Evolutionary conservation across 805 yeast species (phyloP).

Genomic region (Soucietia sequanensis): DNA sequence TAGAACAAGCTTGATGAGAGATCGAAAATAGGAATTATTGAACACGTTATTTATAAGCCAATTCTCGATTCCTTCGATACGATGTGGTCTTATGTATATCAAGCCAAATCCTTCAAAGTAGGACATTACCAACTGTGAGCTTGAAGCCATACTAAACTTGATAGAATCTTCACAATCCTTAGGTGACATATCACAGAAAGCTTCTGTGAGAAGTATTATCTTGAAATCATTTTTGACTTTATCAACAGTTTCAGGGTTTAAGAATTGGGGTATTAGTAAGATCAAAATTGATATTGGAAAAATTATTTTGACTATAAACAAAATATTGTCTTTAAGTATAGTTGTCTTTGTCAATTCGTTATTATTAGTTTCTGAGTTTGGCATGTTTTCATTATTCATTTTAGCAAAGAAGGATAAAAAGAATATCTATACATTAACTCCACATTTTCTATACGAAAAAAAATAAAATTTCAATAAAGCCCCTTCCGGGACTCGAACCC

Average conservation of each 20-base stretch:
- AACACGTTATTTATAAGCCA: conserved; percentile 5
- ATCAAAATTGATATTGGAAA: conserved; percentile 10
- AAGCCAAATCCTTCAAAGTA: conserved; percentile 13
- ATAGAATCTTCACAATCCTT: neutral
- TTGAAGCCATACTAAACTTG: neutral
- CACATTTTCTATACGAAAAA: neutral
- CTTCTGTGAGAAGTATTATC: no score
- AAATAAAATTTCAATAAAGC: conserved; percentile 14
- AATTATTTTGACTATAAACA: neutral
- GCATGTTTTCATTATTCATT: no score
- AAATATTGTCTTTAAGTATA: neutral
- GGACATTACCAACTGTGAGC: conserved; percentile 8
- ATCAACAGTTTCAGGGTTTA: conserved; percentile 14
- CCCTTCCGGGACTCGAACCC: conserved; percentile 44
- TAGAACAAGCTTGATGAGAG: no score
- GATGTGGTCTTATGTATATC: conserved; percentile 15
- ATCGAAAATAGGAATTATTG: no score
- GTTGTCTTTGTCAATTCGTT: no score
- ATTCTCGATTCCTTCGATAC: conserved; percentile 8
- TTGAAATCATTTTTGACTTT: conserved; percentile 11
- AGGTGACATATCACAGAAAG: no score
- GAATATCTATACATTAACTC: no score
- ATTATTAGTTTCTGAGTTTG: no score
- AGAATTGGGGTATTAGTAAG: conserved; percentile 8
- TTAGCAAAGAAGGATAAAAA: no score